Evolutionary conservation across 164 flowering plant genomes (phyloP).

Genomic region (Hamamelis virginiana): DNA sequence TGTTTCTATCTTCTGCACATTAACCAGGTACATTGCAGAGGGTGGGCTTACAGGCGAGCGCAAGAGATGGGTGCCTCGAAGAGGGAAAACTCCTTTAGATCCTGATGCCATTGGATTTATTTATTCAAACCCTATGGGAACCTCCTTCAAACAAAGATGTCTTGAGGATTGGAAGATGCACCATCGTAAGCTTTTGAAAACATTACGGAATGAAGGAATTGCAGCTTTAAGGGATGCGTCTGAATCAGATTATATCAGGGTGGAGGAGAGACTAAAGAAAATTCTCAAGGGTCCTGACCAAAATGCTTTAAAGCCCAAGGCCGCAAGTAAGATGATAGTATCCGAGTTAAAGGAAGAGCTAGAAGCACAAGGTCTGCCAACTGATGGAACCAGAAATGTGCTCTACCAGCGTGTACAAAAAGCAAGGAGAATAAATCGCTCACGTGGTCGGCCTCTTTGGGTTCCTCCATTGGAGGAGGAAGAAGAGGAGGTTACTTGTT

Average conservation of each 20-base stretch:
- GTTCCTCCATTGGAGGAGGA: conserved; percentile 95
- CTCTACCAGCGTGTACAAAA: conserved; percentile 97
- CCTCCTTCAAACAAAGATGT: conserved; percentile 92
- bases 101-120: conserved; percentile 85
- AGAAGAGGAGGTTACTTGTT: conserved; percentile 74
- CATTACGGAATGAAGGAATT: conserved; percentile 68
- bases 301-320: conserved; percentile 85
- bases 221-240: conserved; percentile 67
- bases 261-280: conserved; percentile 74
- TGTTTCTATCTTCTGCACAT: conserved; percentile 11
- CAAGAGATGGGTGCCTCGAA: conserved; percentile 96
- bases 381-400: conserved; percentile 95
- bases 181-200: conserved; percentile 76
- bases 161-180: conserved; percentile 73
- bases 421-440: conserved; percentile 95
- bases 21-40: conserved; percentile 76
- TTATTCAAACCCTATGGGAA: conserved; percentile 82
- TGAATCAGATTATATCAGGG: conserved; percentile 74
- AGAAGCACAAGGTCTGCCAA: conserved; percentile 91
- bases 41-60: conserved; percentile 99
- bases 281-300: conserved; percentile 84
- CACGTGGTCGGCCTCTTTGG: conserved; percentile 98
- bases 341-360: conserved; percentile 90
- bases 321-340: conserved; percentile 97
- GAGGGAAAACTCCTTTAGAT: conserved; percentile 93